These are phyloP conservation scores for Periconia macrospinosa DNA, from an alignment of 2,329 filamentous ascomycete species.

Conservation along the genomic window DNA sequence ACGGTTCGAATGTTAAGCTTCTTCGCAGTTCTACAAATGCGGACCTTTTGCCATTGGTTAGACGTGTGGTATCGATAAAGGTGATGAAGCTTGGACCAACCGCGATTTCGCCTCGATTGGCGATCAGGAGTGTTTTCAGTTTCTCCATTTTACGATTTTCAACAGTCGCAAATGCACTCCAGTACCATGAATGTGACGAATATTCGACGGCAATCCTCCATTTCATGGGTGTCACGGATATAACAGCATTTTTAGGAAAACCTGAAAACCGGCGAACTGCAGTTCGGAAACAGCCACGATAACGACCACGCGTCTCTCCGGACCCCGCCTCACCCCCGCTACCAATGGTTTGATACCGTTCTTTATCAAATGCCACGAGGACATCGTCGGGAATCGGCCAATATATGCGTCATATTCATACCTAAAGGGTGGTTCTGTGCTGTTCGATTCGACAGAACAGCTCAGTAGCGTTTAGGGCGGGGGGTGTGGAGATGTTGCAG, in stretches of 20 bases:
- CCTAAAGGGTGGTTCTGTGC: too few relatives aligned
- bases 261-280: too few relatives aligned
- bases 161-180: too few relatives aligned
- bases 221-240: too few relatives aligned
- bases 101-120: conserved; percentile 64
- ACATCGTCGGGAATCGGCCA: not conserved
- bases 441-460: too few relatives aligned
- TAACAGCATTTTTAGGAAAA: too few relatives aligned
- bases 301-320: not conserved
- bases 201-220: not conserved
- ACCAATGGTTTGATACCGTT: not conserved
- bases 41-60: conserved; percentile 34
- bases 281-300: too few relatives aligned
- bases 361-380: not conserved
- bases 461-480: too few relatives aligned
- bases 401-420: not conserved
- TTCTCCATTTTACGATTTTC: conserved; percentile 37
- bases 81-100: conserved; percentile 18
- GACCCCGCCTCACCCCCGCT: not conserved
- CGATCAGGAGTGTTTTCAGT: conserved; percentile 57
- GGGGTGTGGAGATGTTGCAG: not conserved
- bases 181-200: too few relatives aligned
- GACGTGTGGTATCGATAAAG: not conserved
- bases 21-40: conserved; percentile 56
- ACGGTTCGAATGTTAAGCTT: conserved; percentile 55